Evolutionary conservation across 345 rosid genomes (phyloP).

Genomic region (Eucalyptus tenuipes): DNA sequence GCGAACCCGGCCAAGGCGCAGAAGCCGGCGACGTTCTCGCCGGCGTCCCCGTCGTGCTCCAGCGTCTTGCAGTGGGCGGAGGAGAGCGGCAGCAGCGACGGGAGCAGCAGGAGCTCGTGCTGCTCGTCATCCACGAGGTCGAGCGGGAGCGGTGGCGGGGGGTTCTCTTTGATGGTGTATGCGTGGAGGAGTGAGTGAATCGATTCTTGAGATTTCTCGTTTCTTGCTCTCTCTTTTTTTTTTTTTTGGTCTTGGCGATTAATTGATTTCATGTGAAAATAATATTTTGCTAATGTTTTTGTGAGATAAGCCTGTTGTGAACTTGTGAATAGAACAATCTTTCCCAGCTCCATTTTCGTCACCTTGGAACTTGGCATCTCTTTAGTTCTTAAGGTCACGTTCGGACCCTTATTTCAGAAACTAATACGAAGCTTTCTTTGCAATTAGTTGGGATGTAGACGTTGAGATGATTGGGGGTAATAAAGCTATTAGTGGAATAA

Average conservation of each 20-base stretch:
- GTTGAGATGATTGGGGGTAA: background rate
- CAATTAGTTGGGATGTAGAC: background rate
- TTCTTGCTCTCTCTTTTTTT: background rate
- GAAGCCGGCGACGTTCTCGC: conserved; percentile 1
- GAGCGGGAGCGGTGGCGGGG: conserved; percentile 24
- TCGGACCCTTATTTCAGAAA: background rate
- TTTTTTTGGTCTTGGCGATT: background rate
- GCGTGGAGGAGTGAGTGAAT: conserved; percentile 25
- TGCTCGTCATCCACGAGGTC: conserved; percentile 44
- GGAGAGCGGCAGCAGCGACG: conserved; percentile 37
- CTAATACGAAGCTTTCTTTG: background rate
- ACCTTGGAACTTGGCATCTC: background rate
- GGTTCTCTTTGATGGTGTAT: conserved; percentile 40
- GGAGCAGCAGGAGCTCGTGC: conserved; percentile 30
- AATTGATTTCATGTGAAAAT: background rate
- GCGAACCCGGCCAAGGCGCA: background rate
- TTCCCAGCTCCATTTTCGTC: background rate
- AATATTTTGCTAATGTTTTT: background rate
- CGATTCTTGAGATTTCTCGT: background rate
- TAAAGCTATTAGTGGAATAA: background rate
- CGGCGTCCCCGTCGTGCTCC: conserved; percentile 21
- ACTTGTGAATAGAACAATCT: background rate
- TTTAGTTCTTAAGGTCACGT: background rate
- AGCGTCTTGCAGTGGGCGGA: conserved; percentile 62
- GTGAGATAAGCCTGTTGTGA: background rate